Evolutionary conservation across 805 yeast genomes (phyloP).

Genomic region (Lipomyces mesembrius): DNA sequence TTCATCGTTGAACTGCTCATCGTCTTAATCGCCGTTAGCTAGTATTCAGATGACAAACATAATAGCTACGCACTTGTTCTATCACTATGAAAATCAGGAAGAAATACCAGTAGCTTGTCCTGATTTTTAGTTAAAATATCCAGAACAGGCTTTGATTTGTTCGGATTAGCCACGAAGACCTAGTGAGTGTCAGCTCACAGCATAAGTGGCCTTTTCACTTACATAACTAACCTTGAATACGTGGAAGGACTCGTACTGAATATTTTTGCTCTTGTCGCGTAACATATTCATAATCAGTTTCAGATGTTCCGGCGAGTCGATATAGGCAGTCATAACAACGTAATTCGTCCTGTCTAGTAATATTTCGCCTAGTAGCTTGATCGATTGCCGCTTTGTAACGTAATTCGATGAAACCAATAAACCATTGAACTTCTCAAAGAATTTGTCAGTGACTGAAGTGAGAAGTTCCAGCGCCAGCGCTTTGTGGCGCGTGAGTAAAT

Average conservation of each 20-base stretch:
- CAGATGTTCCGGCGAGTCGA: constrained; percentile 78
- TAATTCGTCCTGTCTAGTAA: constrained; percentile 74
- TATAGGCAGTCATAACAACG: constrained; percentile 72
- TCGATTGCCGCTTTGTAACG: constrained; percentile 90
- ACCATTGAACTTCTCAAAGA: constrained; percentile 66
- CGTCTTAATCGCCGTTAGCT: constrained; percentile 41
- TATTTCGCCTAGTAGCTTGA: constrained; percentile 70
- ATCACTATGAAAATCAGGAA: constrained; percentile 65
- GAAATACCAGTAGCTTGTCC: constrained; percentile 70
- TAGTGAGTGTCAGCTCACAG: neutral
- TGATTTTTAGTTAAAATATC: constrained; percentile 86
- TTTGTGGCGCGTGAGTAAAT: constrained; percentile 70
- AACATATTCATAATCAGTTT: constrained; percentile 84
- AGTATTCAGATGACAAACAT: neutral
- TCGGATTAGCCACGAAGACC: constrained; percentile 92
- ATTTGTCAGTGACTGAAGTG: constrained; percentile 57
- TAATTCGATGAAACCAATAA: constrained; percentile 79
- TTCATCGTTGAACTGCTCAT: constrained; percentile 72
- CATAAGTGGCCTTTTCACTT: neutral
- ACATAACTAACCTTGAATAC: constrained; percentile 67
- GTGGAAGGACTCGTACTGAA: constrained; percentile 89
- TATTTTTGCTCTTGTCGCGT: constrained; percentile 85
- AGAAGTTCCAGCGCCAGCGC: constrained; percentile 74
- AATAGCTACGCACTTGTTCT: constrained; percentile 46
- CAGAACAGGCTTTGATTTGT: constrained; percentile 74